Evolutionary conservation across 345 rosid species (phyloP), one percentile per base, ranked within the genome.

Genomic region (Melaleuca alternifolia): DNA sequence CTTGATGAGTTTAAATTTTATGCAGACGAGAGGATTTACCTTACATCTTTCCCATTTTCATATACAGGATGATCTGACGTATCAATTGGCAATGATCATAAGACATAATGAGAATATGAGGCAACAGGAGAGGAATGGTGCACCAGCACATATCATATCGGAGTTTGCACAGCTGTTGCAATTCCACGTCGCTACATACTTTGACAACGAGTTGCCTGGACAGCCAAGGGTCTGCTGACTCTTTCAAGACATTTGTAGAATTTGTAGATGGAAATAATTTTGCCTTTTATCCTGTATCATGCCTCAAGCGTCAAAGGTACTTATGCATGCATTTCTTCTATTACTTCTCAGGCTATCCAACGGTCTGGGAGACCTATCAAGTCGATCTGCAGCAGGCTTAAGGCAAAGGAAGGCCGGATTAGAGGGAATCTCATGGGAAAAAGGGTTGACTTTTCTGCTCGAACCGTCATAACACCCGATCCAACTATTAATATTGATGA

Each of bases 341-440:
- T 87, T 90, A 24, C 81, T 84, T 41, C 88, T 81, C 93, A 96
- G 99, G 99, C 98, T 51, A 97, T 97, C n/a, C 99, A 97, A 84
- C 94, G 96, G 88, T 96, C 99, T 24, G 99, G 99, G 85, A 94
- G 99, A 87, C 99, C 99, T 75, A 97, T 97, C 52, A 96, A 97
- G 91, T 97, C 99, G 11, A 95, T 97, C 50, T 96, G 99, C 86
- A 97, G 98, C 89, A 92, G 99, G 90, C 97, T 97, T 87, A 96
- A 97, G 93, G 99, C 99, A 37, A 97, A 97, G 90, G 99, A 97
- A 90, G 99, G 99, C 82, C 92, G 99, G 57, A 94, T 97, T 88
- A 93, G 99, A 89, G 99, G 99, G 56, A 97, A 97, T 86, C 89
- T 97, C 90, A 96, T 97, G 99, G 99, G 99, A 18, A 97, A 97